Conservation (phyloP, 2,329 filamentous ascomycete genomes). For the Colletotrichum chlorophyti region DNA sequence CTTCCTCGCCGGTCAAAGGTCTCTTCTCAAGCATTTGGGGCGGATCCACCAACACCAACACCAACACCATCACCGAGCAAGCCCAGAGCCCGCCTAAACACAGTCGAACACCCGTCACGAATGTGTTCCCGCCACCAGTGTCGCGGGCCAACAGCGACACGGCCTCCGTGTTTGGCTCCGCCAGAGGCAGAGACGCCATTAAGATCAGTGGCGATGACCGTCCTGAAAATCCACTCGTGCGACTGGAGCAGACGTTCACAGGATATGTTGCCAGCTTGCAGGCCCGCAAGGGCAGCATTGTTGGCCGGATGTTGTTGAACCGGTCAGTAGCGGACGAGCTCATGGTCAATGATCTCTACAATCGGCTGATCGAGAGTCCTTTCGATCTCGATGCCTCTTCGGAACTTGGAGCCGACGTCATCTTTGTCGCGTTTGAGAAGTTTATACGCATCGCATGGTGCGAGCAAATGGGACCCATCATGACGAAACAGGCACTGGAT, state of each 20-base stretch:
- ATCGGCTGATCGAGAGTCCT: slow-evolving; percentile 83
- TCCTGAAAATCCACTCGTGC: slow-evolving; percentile 71
- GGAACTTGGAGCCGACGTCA: slow-evolving; percentile 80
- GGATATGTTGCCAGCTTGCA: slow-evolving; percentile 84
- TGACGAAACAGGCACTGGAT: slow-evolving; percentile 74
- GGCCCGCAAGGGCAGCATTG: slow-evolving; percentile 84
- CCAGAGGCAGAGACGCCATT: slow-evolving; percentile 53
- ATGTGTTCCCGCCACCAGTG: slow-evolving; percentile 46
- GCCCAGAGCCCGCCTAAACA: slow-evolving; percentile 44
- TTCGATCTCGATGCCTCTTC: slow-evolving; percentile 77
- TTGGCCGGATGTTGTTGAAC: slow-evolving; percentile 77
- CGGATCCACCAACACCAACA: slow-evolving; percentile 59
- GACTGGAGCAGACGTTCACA: slow-evolving; percentile 84
- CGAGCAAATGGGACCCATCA: slow-evolving; percentile 84
- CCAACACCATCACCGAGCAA: too few relatives aligned
- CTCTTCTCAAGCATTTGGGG: slow-evolving; percentile 83
- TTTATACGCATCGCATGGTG: slow-evolving; percentile 89
- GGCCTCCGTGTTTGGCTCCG: slow-evolving; percentile 61
- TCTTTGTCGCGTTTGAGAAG: slow-evolving; percentile 93
- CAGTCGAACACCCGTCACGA: slow-evolving; percentile 46
- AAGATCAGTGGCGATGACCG: slow-evolving; percentile 55
- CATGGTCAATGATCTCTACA: slow-evolving; percentile 88
- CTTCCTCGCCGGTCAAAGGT: slow-evolving; percentile 83
- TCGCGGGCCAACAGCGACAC: slow-evolving; percentile 52
- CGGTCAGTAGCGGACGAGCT: slow-evolving; percentile 77